Conservation (phyloP, 2,329 filamentous ascomycete genomes). For the Pseudogymnoascus sp. region DNA sequence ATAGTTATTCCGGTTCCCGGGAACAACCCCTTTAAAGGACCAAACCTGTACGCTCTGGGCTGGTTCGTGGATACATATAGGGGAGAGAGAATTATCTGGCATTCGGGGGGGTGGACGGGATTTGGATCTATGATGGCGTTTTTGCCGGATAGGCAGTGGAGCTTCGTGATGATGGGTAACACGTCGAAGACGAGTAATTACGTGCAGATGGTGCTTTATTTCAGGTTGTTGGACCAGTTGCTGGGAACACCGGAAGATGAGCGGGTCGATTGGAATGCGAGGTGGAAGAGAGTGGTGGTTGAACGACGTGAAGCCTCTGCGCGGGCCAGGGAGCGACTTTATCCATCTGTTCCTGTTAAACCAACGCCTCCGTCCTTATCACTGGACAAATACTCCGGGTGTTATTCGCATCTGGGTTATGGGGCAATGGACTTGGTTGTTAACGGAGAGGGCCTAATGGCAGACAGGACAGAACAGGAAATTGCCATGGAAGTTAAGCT, state of each 20-base stretch:
- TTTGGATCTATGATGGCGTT: conserved; percentile 37
- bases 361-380: conserved; percentile 29
- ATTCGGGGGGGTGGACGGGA: conserved; percentile 37
- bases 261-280: conserved; percentile 29
- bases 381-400: conserved; percentile 32
- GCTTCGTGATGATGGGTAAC: conserved; percentile 37
- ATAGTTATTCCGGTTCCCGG: conserved; percentile 19
- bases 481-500: conserved; percentile 17
- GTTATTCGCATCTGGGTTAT: conserved; percentile 30
- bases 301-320: conserved; percentile 28
- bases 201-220: conserved; percentile 28
- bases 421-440: background rate
- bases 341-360: conserved; percentile 30
- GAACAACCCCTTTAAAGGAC: conserved; percentile 24
- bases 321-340: conserved; percentile 21
- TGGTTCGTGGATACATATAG: conserved; percentile 33
- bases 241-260: conserved; percentile 28
- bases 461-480: conserved; percentile 6
- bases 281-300: conserved; percentile 16
- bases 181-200: conserved; percentile 33
- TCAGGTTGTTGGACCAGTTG: conserved; percentile 34
- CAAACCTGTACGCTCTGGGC: conserved; percentile 34
- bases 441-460: background rate
- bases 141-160: conserved; percentile 36
- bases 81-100: conserved; percentile 34